Conservation (phyloP, 2,329 filamentous ascomycete genomes). For the Aureobasidium sp. region DNA sequence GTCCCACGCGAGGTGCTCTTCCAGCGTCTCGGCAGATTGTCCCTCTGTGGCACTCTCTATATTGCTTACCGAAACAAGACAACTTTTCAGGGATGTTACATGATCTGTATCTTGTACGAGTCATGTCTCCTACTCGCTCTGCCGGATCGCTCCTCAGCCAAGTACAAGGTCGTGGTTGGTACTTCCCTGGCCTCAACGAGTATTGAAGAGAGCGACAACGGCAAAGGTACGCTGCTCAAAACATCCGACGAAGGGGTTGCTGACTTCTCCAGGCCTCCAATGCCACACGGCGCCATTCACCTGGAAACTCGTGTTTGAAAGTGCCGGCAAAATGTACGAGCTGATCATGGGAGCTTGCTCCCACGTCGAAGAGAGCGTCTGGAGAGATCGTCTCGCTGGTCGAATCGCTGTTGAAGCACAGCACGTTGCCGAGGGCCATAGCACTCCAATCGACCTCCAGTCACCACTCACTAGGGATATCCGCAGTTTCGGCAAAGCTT, state of each 20-base stretch:
- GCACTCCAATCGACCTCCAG: constrained; percentile 46
- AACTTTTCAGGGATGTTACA: constrained; percentile 67
- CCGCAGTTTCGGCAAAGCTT: constrained; percentile 66
- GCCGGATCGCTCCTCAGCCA: constrained; percentile 53
- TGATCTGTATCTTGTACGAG: constrained; percentile 78
- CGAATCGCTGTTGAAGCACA: constrained; percentile 44
- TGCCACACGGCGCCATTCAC: constrained; percentile 81
- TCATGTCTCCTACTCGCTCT: constrained; percentile 71
- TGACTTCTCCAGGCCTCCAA: constrained; percentile 59
- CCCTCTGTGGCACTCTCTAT: constrained; percentile 75
- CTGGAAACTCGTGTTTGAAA: constrained; percentile 86
- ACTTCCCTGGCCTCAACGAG: constrained; percentile 60
- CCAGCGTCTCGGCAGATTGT: constrained; percentile 70
- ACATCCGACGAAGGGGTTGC: neutral
- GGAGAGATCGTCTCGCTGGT: constrained; percentile 61
- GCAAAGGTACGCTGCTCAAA: constrained; percentile 46
- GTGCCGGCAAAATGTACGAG: constrained; percentile 70
- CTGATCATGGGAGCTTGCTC: constrained; percentile 82
- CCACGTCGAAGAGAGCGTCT: constrained; percentile 68
- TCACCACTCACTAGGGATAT: constrained; percentile 63
- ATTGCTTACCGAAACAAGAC: constrained; percentile 70
- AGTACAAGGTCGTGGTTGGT: constrained; percentile 68
- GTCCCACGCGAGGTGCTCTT: constrained; percentile 45
- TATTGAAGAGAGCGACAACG: constrained; percentile 68
- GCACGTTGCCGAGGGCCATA: constrained; percentile 43